Conservation (phyloP, 495 filamentous ascomycete species). For the Aspergillus sclerotiicarbonarius region DNA sequence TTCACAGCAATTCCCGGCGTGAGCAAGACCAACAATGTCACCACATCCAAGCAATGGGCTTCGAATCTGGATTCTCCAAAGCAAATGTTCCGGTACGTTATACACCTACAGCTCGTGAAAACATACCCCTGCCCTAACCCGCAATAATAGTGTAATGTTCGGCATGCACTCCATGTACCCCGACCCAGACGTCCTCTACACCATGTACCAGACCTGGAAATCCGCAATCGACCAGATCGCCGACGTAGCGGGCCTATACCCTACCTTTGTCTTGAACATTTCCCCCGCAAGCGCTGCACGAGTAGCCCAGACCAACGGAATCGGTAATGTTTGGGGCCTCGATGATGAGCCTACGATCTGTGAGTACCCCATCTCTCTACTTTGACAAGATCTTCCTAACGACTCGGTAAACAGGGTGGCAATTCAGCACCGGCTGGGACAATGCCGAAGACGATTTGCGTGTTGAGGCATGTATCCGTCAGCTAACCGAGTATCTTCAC, state of each 20-base stretch:
- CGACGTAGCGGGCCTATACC: constrained; percentile 29
- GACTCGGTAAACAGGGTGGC: constrained; percentile 21
- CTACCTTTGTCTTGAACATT: constrained; percentile 29
- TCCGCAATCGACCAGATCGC: constrained; percentile 20
- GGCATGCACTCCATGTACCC: constrained; percentile 26
- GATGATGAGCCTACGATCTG: constrained; percentile 23
- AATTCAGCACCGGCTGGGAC: constrained; percentile 31
- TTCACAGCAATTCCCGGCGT: constrained; percentile 23
- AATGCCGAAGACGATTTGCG: constrained; percentile 29
- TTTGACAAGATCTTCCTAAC: neutral
- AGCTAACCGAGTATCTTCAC: constrained; percentile 22
- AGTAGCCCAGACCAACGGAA: constrained; percentile 21
- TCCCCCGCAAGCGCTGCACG: constrained; percentile 14
- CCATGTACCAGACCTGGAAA: constrained; percentile 29
- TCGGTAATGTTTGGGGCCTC: constrained; percentile 44
- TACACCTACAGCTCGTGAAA: neutral
- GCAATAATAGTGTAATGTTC: constrained; percentile 23
- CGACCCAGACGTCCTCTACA: constrained; percentile 18
- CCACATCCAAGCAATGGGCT: constrained; percentile 19
- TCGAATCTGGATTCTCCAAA: constrained; percentile 25
- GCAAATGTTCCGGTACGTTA: constrained; percentile 27
- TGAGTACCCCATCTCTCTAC: constrained; percentile 17
- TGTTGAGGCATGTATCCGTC: constrained; percentile 29
- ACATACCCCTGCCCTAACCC: neutral
- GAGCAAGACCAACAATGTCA: constrained; percentile 24